phyloP scores from a whole-genome alignment of 768 basidiomycete species.

The Asterophora lycoperdoides region DNA sequence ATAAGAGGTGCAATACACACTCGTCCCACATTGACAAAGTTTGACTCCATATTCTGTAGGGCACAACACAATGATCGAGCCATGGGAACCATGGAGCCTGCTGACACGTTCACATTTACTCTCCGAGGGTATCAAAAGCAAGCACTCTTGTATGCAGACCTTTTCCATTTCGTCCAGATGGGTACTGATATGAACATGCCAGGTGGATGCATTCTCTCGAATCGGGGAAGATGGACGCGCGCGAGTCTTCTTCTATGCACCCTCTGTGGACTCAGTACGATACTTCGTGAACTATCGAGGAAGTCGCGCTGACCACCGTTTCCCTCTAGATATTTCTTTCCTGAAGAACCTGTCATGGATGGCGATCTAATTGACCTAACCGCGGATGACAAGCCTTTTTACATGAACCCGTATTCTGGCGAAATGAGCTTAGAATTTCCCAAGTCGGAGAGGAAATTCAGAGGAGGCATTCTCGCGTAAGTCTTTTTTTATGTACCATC shows the following conservation, averaged over 20 bases:
- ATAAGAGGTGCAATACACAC: slow-evolving; percentile 58
- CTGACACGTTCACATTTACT: slow-evolving; percentile 67
- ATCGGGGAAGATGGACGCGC: slow-evolving; percentile 63
- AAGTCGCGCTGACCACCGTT: slow-evolving; percentile 9
- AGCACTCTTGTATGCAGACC: slow-evolving; percentile 59
- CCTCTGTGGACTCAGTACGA: slow-evolving; percentile 89
- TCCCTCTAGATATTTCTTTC: slow-evolving; percentile 64
- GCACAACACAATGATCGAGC: slow-evolving; percentile 77
- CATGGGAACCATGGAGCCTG: slow-evolving; percentile 80
- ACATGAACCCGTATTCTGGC: slow-evolving; percentile 89
- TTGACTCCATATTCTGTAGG: slow-evolving; percentile 34
- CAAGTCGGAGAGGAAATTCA: slow-evolving; percentile 66
- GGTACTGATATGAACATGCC: not conserved
- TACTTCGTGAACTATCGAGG: not conserved
- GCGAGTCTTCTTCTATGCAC: slow-evolving; percentile 74
- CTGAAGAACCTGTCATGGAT: slow-evolving; percentile 46
- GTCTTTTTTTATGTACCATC: slow-evolving; percentile 21
- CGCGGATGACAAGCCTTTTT: slow-evolving; percentile 73
- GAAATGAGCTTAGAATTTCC: slow-evolving; percentile 87
- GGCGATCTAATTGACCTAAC: slow-evolving; percentile 73
- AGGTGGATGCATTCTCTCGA: slow-evolving; percentile 95
- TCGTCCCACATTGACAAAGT: not conserved
- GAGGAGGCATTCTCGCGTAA: slow-evolving; percentile 89
- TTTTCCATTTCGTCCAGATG: not conserved
- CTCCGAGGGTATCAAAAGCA: slow-evolving; percentile 92